Base-by-base conservation (phyloP, 495 filamentous ascomycete genomes). In the Halenospora varia region DNA sequence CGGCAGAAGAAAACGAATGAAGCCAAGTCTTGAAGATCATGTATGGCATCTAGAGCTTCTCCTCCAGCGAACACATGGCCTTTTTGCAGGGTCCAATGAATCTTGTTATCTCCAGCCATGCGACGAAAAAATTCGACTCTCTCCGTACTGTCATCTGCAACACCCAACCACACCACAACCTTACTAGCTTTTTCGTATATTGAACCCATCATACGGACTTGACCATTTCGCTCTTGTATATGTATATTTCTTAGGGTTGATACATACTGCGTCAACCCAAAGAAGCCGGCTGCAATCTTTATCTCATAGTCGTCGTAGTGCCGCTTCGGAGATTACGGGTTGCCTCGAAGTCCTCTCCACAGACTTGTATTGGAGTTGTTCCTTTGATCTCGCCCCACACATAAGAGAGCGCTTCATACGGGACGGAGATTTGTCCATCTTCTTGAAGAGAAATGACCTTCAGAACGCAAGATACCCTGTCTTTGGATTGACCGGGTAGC, bases 221-320 rank as follows among this genome's bases (percentile, higher is more conserved):
- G 72, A 0, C 52, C 26, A 18, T 45, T 54, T 51, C 62, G 68
- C 48, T 75, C 72, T 1, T 24, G n/a, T 6, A 25, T 44, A 55
- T 73, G 56, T 9, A 50, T 50, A 50, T 75, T n/a, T n/a, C n/a
- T n/a, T n/a, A n/a, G n/a, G 73, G 62, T 75, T 57, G 47, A 75
- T 72, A 59, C 72, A 75, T 24, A 75, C 61, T 0, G 71, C 63
- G 44, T 74, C 72, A 18, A 66, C 61, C 70, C 71, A 72, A 0
- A 73, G 13, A 11, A 46, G 49, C 11, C 69, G 60, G 26, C 48
- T 29, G 17, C 52, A 45, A 15, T 67, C 58, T 2, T 25, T 23
- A 50, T 57, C 25, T 17, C 71, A 68, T 9, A 73, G 59, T 22
- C 64, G 56, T 2, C 25, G 52, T 2, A 73, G 63, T 10, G 60